Evolutionary conservation across 2,329 filamentous ascomycete genomes (phyloP).

Genomic region (Ilyonectria mors-panacis): DNA sequence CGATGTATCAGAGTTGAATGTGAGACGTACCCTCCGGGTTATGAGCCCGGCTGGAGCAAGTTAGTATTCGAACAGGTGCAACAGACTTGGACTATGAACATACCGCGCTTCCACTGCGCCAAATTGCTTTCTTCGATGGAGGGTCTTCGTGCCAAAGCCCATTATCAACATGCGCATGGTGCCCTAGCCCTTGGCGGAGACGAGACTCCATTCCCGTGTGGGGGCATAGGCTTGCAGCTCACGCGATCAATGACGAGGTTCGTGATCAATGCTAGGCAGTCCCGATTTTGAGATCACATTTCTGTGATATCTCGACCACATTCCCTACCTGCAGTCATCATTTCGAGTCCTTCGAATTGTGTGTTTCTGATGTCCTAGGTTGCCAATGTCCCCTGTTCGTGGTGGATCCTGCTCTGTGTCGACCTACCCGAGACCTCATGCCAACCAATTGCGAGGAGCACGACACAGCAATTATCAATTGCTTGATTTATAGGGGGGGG

Average conservation of each 20-base stretch:
- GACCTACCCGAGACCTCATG: no score
- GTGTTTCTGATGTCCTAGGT: no score
- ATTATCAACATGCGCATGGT: conserved; percentile 1
- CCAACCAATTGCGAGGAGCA: no score
- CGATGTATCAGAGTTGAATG: not conserved
- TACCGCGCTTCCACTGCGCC: conserved; percentile 30
- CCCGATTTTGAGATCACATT: not conserved
- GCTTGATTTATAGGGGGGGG: no score
- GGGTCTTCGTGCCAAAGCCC: not conserved
- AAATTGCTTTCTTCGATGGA: conserved; percentile 24
- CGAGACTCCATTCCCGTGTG: not conserved
- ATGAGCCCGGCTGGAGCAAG: conserved; percentile 28
- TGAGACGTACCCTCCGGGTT: conserved; percentile 26
- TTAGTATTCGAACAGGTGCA: not conserved
- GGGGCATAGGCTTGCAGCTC: not conserved
- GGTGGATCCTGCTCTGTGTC: no score
- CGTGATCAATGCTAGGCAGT: not conserved
- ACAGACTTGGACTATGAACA: not conserved
- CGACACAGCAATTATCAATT: no score
- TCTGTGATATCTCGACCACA: not conserved
- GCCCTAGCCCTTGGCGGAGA: conserved; percentile 29
- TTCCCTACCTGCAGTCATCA: not conserved
- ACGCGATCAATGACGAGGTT: not conserved
- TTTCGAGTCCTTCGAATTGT: no score
- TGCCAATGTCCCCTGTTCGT: no score